Percentiles rank a stretch among this genome's conserved stretches.
phyloP scores from a whole-genome alignment of 1,284 basidiomycete genomes.

The Ganoderma sinense region DNA sequence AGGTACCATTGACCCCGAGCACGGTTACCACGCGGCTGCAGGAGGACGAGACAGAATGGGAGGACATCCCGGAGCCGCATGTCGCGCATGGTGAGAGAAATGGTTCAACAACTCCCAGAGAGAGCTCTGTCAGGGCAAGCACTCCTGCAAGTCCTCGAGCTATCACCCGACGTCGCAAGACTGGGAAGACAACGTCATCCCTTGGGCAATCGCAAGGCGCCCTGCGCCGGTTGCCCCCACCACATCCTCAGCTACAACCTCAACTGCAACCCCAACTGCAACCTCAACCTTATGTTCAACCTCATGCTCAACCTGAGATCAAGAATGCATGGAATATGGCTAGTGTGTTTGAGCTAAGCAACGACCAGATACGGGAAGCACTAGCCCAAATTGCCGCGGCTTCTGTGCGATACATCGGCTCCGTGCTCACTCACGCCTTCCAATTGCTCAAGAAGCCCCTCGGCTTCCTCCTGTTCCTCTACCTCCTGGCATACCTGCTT shows the following conservation, averaged over 20 bases:
- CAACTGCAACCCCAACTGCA: not conserved
- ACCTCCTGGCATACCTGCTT: slow-evolving; percentile 53
- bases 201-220: slow-evolving; percentile 24
- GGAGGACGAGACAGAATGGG: slow-evolving; percentile 29
- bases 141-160: slow-evolving; percentile 3
- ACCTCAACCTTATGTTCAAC: not conserved
- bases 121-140: slow-evolving; percentile 3
- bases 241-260: not conserved
- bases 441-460: slow-evolving; percentile 62
- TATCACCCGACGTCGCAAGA: slow-evolving; percentile 27
- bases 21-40: not conserved
- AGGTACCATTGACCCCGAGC: not conserved
- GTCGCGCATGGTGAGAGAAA: not conserved
- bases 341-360: slow-evolving; percentile 19
- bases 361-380: slow-evolving; percentile 29
- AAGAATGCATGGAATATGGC: slow-evolving; percentile 5
- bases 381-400: slow-evolving; percentile 35
- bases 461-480: slow-evolving; percentile 59
- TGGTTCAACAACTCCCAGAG: not conserved
- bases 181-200: slow-evolving; percentile 25
- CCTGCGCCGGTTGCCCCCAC: slow-evolving; percentile 8
- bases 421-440: slow-evolving; percentile 54
- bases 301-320: not conserved
- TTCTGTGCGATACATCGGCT: slow-evolving; percentile 50
- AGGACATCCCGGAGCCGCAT: slow-evolving; percentile 28